These are phyloP conservation scores for Agaricus sinodeliciosus DNA, from an alignment of 768 basidiomycete genomes.

Conservation along the genomic window DNA sequence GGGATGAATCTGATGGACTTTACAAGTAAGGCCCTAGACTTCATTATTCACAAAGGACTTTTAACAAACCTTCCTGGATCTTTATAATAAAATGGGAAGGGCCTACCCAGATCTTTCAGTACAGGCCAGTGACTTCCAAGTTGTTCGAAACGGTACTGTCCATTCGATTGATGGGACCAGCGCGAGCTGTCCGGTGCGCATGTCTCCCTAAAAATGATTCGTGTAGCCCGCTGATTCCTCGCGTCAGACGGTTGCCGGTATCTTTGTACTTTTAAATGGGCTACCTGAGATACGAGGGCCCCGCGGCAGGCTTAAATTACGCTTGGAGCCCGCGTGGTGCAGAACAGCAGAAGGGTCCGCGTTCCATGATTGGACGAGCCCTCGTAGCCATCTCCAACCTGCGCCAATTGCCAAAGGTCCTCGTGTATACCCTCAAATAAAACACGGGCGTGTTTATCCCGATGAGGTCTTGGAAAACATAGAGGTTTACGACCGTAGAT, in stretches of 20 bases:
- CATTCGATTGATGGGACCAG: constrained; percentile 48
- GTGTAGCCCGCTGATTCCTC: neutral
- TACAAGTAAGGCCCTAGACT: constrained; percentile 41
- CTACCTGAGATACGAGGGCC: too few species aligned
- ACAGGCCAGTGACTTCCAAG: constrained; percentile 49
- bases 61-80: neutral
- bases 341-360: too few species aligned
- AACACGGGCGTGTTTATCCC: too few species aligned
- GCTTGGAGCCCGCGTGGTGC: too few species aligned
- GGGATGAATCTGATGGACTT: constrained; percentile 37
- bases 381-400: too few species aligned
- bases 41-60: neutral
- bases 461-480: too few species aligned
- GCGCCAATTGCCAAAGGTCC: too few species aligned
- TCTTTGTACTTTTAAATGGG: constrained; percentile 58
- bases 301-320: too few species aligned
- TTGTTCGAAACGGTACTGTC: constrained; percentile 41
- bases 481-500: too few species aligned
- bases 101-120: constrained; percentile 58
- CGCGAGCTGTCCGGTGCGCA: constrained; percentile 48
- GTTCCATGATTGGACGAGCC: too few species aligned
- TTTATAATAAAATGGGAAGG: constrained; percentile 38
- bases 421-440: too few species aligned
- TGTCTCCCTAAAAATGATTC: neutral
- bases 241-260: constrained; percentile 44